These are phyloP conservation scores for Fusarium sp. DNA, from an alignment of 2,329 filamentous ascomycete genomes.

Conservation along the genomic window DNA sequence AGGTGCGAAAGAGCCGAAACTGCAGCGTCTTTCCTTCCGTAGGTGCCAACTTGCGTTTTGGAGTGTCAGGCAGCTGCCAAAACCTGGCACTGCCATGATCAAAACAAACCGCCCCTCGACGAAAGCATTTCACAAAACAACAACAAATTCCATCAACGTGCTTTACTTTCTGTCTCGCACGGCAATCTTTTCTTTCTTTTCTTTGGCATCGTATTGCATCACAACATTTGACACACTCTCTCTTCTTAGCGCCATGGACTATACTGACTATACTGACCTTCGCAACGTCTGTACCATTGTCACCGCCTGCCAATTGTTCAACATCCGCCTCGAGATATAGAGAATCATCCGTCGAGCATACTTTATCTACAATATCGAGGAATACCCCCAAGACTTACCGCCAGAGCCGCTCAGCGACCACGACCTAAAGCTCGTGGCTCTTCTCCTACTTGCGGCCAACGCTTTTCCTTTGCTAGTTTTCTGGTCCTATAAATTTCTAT, in stretches of 20 bases:
- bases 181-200: background rate
- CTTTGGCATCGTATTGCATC: background rate
- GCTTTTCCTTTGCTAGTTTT: background rate
- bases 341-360: background rate
- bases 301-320: too few relatives aligned
- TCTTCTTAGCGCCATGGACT: background rate
- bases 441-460: background rate
- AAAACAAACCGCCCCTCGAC: constrained; percentile 13
- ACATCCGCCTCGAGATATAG: background rate
- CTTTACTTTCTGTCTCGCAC: background rate
- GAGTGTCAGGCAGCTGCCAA: constrained; percentile 27
- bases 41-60: background rate
- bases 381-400: too few relatives aligned
- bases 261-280: too few relatives aligned
- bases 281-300: too few relatives aligned
- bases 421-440: background rate
- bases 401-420: too few relatives aligned
- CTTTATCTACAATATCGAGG: background rate
- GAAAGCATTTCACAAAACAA: constrained; percentile 2
- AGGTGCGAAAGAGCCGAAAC: background rate
- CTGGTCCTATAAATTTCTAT: background rate
- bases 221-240: background rate
- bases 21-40: constrained; percentile 9
- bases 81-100: constrained; percentile 1
- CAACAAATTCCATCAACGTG: constrained; percentile 3